phyloP scores from a whole-genome alignment of 1,284 basidiomycete species.

The Cryptococcus wingfieldii region DNA sequence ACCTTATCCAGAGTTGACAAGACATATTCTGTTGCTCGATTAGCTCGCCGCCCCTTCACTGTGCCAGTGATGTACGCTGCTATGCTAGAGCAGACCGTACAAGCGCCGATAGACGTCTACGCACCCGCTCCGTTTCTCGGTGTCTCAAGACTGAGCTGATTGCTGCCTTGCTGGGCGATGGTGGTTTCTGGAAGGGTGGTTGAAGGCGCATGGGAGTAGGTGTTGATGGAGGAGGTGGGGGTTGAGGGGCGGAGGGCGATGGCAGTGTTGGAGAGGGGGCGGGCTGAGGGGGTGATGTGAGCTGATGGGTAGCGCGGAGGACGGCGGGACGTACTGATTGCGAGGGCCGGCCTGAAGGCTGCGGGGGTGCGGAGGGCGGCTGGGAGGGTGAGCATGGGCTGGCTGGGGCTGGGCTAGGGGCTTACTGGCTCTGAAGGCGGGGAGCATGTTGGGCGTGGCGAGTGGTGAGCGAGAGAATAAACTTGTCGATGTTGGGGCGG shows the following conservation, averaged over 20 bases:
- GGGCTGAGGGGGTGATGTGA: conserved; percentile 15
- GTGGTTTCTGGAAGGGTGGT: conserved; percentile 45
- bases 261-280: conserved; percentile 33
- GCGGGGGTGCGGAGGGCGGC: conserved; percentile 27
- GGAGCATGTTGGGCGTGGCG: conserved; percentile 32
- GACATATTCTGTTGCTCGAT: conserved; percentile 73
- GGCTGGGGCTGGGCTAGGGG: neutral
- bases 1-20: conserved; percentile 94
- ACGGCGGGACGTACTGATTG: conserved; percentile 27
- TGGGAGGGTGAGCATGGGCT: conserved; percentile 9
- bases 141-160: conserved; percentile 78
- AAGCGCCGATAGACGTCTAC: conserved; percentile 23
- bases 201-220: conserved; percentile 27
- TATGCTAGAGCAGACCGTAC: too few species aligned
- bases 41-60: neutral
- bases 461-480: neutral
- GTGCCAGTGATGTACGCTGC: neutral
- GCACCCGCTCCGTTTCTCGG: conserved; percentile 84
- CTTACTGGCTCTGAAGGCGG: conserved; percentile 36
- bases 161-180: conserved; percentile 68
- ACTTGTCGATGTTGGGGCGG: neutral
- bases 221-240: conserved; percentile 27
- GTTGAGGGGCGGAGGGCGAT: conserved; percentile 29
- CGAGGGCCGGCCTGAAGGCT: conserved; percentile 33
- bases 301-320: neutral